Evolutionary conservation across 2,329 filamentous ascomycete genomes (phyloP).

Genomic region (Paradendryphiella salina): DNA sequence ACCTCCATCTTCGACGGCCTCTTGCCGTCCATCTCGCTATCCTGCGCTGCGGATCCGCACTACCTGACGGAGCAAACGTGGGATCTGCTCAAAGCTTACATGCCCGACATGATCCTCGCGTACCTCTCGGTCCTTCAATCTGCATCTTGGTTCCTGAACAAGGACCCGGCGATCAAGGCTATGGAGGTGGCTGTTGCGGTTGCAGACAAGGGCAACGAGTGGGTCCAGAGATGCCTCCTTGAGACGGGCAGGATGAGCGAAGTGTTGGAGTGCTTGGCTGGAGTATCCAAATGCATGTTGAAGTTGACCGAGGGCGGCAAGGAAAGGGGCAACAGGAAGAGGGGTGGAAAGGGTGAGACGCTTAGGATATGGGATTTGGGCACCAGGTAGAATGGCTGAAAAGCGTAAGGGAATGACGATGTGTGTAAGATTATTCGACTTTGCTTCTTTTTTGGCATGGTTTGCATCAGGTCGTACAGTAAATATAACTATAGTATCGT

Average conservation of each 20-base stretch:
- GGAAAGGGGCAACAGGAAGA: slow-evolving; percentile 48
- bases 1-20: slow-evolving; percentile 44
- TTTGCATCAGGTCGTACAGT: neutral
- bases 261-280: slow-evolving; percentile 65
- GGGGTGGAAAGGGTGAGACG: slow-evolving; percentile 49
- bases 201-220: slow-evolving; percentile 52
- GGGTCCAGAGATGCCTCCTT: slow-evolving; percentile 46
- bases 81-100: slow-evolving; percentile 72
- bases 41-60: slow-evolving; percentile 4
- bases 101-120: slow-evolving; percentile 83
- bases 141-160: slow-evolving; percentile 71
- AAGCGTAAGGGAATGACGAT: neutral
- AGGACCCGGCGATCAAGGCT: slow-evolving; percentile 76
- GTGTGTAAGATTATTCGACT: slow-evolving; percentile 1
- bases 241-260: slow-evolving; percentile 51
- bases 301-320: slow-evolving; percentile 51
- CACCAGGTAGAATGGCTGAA: slow-evolving; percentile 12
- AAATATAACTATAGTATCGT: neutral
- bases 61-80: slow-evolving; percentile 25
- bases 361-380: slow-evolving; percentile 51
- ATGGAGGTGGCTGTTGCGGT: slow-evolving; percentile 83
- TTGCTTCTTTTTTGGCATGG: neutral
- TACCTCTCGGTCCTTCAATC: slow-evolving; percentile 82
- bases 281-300: slow-evolving; percentile 72
- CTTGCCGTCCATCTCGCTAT: slow-evolving; percentile 32